Percentiles rank a stretch among this genome's conserved stretches.
phyloP scores from a whole-genome alignment of 2,329 filamentous ascomycete genomes.

The Myriosclerotinia scirpicola region DNA sequence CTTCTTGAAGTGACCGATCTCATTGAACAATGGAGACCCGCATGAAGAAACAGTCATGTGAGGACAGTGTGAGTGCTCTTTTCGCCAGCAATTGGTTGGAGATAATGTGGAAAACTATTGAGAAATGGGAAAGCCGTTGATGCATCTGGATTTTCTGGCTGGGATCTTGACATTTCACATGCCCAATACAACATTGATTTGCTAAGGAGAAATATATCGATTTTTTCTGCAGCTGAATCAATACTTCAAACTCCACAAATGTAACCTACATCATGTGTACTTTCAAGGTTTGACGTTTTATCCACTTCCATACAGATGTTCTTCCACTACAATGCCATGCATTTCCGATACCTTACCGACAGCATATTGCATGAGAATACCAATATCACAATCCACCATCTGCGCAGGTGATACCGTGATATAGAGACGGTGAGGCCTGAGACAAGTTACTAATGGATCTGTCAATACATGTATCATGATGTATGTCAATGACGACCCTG shows the following conservation, averaged over 20 bases:
- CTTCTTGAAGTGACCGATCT: slow-evolving; percentile 31
- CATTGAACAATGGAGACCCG: slow-evolving; percentile 33
- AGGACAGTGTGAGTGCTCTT: slow-evolving; percentile 36
- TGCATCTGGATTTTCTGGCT: slow-evolving; percentile 15
- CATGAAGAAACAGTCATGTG: slow-evolving; percentile 40
- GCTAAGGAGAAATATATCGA: neutral
- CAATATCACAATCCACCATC: neutral
- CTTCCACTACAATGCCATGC: slow-evolving; percentile 14
- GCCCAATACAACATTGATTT: slow-evolving; percentile 12
- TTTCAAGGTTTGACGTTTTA: slow-evolving; percentile 1
- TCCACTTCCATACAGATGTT: slow-evolving; percentile 17
- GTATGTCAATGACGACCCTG: slow-evolving; percentile 9
- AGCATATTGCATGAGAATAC: slow-evolving; percentile 5
- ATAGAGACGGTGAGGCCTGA: slow-evolving; percentile 14
- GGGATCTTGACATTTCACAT: slow-evolving; percentile 11
- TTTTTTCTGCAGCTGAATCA: slow-evolving; percentile 15
- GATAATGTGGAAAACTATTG: neutral
- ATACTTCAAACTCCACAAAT: slow-evolving; percentile 20
- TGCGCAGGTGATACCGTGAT: slow-evolving; percentile 2
- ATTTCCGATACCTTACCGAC: slow-evolving; percentile 9
- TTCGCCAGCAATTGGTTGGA: slow-evolving; percentile 30
- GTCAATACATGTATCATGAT: neutral
- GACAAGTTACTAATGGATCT: slow-evolving; percentile 2
- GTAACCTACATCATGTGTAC: slow-evolving; percentile 23
- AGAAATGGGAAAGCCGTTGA: slow-evolving; percentile 16